Base-by-base conservation (phyloP, 176 grass and related monocot species). In the Olyra latifolia region DNA sequence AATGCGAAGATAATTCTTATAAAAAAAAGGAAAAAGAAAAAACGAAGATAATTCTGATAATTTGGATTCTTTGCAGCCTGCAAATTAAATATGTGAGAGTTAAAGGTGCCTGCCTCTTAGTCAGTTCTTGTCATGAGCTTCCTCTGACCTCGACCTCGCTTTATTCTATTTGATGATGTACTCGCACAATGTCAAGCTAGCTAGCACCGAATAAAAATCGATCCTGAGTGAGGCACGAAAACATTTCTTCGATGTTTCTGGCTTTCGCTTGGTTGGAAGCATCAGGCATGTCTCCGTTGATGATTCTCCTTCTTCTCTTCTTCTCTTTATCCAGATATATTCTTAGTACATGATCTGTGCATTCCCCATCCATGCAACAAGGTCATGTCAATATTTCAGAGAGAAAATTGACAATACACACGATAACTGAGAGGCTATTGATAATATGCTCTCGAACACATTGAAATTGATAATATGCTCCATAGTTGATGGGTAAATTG, bases 361-460 rank as follows among this genome's bases (percentile, higher is more conserved):
- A 9, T 25, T 72, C 42, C 45, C 78, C 75, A 72, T 65, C 23
- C 66, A 79, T 72, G 74, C 74, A 73, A 46, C 66, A 43, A 66
- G 12, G 48, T 70, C 65, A 14, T 71, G 53, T 47, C 42, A n/a
- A 35, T 35, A n/a, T n/a, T n/a, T n/a, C n/a, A n/a, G n/a, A n/a
- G n/a, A n/a, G n/a, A n/a, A n/a, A n/a, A n/a, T n/a, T n/a, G n/a
- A n/a, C n/a, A n/a, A n/a, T n/a, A n/a, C n/a, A n/a, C n/a, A n/a
- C n/a, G n/a, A n/a, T n/a, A n/a, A n/a, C n/a, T n/a, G n/a, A n/a
- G n/a, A n/a, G n/a, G n/a, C n/a, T n/a, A n/a, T n/a, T n/a, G n/a
- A n/a, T n/a, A n/a, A n/a, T n/a, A n/a, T n/a, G n/a, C n/a, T n/a
- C n/a, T n/a, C n/a, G n/a, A n/a, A n/a, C n/a, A n/a, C n/a, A n/a